These are phyloP conservation scores for Aegilops sharonensis DNA, from an alignment of 176 grass and related monocot genomes.

Conservation along the genomic window DNA sequence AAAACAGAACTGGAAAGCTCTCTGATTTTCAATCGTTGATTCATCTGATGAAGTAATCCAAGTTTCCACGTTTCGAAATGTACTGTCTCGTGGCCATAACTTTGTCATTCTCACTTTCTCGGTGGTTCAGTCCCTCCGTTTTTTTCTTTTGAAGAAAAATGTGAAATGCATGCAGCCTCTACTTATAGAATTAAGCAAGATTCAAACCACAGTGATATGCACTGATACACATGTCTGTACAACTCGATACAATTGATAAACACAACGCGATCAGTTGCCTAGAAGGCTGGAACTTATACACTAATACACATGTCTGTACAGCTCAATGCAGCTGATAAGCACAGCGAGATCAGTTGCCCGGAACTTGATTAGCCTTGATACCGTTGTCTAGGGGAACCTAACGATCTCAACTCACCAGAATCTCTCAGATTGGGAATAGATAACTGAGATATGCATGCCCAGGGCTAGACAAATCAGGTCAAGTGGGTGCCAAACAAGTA, in stretches of 20 bases:
- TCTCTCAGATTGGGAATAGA: neutral
- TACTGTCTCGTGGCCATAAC: neutral
- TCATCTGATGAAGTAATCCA: neutral
- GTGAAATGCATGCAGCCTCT: neutral
- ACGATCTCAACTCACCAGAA: neutral
- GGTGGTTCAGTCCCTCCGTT: neutral
- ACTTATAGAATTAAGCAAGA: neutral
- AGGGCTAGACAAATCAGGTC: slow-evolving; percentile 30
- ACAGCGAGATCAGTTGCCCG: neutral
- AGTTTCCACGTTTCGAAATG: neutral
- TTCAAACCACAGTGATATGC: neutral
- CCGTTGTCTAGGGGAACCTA: neutral
- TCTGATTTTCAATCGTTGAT: neutral
- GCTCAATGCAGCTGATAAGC: neutral
- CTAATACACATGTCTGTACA: slow-evolving; percentile 12
- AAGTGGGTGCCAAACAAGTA: slow-evolving; percentile 2
- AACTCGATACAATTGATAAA: slow-evolving; percentile 4
- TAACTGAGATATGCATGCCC: slow-evolving; percentile 41
- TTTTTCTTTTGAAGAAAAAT: neutral
- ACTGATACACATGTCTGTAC: slow-evolving; percentile 18
- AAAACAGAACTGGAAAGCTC: neutral
- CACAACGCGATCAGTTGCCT: no score
- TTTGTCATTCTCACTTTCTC: neutral
- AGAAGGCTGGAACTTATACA: neutral
- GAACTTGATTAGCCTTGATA: neutral